Conservation (phyloP, 805 yeast genomes). For the Metschnikowia cubensis region DNA sequence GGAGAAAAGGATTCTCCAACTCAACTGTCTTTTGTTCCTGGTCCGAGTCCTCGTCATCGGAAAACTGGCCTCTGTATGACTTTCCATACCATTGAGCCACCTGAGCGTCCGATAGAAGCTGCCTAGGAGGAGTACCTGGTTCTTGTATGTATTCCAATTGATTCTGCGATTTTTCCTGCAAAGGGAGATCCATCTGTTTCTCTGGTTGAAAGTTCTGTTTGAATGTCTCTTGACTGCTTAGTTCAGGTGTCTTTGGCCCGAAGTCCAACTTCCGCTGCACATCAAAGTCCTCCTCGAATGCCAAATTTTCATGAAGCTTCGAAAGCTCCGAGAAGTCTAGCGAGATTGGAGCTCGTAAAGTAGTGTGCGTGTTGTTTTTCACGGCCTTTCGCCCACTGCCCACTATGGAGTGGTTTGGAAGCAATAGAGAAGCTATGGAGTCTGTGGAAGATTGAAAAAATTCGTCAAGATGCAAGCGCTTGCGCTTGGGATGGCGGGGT, state of each 20-base stretch:
- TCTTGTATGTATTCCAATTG: background rate
- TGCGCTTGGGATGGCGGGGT: constrained; percentile 18
- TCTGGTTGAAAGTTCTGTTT: too few species aligned
- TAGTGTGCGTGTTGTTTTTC: constrained; percentile 6
- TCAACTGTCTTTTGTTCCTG: constrained; percentile 11
- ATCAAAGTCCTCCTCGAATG: constrained; percentile 23
- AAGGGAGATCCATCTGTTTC: background rate
- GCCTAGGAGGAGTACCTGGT: constrained; percentile 31
- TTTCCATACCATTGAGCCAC: constrained; percentile 38
- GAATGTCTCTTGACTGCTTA: too few species aligned
- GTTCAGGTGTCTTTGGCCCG: background rate
- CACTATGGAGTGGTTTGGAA: constrained; percentile 37
- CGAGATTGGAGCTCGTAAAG: constrained; percentile 8
- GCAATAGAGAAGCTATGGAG: constrained; percentile 24
- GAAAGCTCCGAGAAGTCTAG: constrained; percentile 20
- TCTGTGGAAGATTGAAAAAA: constrained; percentile 9
- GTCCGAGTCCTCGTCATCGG: constrained; percentile 27
- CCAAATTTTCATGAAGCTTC: constrained; percentile 21
- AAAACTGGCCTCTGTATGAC: constrained; percentile 25
- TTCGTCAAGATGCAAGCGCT: constrained; percentile 15
- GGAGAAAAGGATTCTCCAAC: constrained; percentile 10
- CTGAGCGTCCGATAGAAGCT: constrained; percentile 29
- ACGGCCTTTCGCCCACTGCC: constrained; percentile 32
- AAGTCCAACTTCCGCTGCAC: background rate
- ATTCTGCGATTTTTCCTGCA: too few species aligned